Evolutionary conservation across 345 rosid species (phyloP).

Genomic region (Melastoma malabathricum): DNA sequence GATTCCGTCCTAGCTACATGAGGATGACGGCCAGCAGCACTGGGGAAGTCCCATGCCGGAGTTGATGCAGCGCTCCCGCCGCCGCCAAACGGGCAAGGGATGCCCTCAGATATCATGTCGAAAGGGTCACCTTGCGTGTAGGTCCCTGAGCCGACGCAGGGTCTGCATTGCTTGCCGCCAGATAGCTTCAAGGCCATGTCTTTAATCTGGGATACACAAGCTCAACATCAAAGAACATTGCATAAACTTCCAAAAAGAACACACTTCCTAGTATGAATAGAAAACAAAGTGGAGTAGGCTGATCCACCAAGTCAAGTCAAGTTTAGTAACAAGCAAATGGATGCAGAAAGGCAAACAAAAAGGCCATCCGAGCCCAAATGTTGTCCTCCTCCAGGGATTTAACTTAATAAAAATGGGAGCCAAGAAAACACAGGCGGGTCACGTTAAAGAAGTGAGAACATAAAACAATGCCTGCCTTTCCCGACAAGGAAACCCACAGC

Average conservation of each 20-base stretch:
- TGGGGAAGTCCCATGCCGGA: slow-evolving; percentile 91
- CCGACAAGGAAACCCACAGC: too few species aligned
- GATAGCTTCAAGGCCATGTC: slow-evolving; percentile 87
- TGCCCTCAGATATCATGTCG: slow-evolving; percentile 71
- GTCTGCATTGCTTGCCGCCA: slow-evolving; percentile 73
- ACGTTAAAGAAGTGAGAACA: neutral
- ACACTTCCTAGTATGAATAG: too few species aligned
- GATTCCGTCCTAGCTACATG: slow-evolving; percentile 24
- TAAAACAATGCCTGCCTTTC: neutral
- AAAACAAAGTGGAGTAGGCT: neutral
- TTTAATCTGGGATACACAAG: slow-evolving; percentile 43
- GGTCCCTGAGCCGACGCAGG: slow-evolving; percentile 66
- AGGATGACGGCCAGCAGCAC: slow-evolving; percentile 21
- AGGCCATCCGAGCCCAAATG: too few species aligned
- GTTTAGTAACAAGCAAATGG: too few species aligned
- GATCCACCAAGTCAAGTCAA: too few species aligned
- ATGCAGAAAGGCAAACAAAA: too few species aligned
- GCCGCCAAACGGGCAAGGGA: slow-evolving; percentile 50
- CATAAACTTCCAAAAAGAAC: neutral
- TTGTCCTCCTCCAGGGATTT: neutral
- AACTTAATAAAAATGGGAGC: too few species aligned
- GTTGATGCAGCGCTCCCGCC: slow-evolving; percentile 78
- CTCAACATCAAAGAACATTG: neutral
- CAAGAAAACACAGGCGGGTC: too few species aligned
- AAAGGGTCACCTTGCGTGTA: slow-evolving; percentile 51